Evolutionary conservation across 768 basidiomycete genomes (phyloP).

Genomic region (Tulasnella sp.): DNA sequence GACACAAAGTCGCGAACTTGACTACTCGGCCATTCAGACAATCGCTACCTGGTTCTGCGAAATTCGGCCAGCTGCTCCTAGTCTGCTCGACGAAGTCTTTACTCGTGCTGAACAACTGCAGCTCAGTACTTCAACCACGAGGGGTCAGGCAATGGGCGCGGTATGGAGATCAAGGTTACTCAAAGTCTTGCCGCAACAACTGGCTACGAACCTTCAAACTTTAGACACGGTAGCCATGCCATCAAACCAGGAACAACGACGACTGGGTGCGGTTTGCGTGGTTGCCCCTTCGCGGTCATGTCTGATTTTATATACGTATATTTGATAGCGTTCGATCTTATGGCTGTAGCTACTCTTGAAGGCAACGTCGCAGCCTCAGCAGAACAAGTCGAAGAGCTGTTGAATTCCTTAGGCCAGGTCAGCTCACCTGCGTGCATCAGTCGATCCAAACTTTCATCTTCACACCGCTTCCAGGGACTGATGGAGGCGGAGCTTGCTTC

Average conservation of each 20-base stretch:
- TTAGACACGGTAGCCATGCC: not conserved
- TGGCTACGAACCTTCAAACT: not conserved
- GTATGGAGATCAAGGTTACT: conserved; percentile 57
- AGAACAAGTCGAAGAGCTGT: not conserved
- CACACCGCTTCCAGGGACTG: not conserved
- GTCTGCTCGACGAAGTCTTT: conserved; percentile 39
- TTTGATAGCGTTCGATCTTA: conserved; percentile 15
- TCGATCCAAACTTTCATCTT: not conserved
- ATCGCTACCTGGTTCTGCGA: conserved; percentile 13
- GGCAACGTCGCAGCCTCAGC: not conserved
- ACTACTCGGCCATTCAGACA: conserved; percentile 24
- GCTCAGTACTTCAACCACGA: conserved; percentile 52
- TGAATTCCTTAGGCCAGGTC: not conserved
- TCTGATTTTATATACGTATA: not conserved
- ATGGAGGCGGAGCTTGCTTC: not conserved
- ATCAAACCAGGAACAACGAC: not conserved
- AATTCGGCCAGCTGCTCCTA: not conserved
- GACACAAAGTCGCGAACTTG: conserved; percentile 12
- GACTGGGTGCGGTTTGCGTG: not conserved
- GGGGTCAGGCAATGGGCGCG: conserved; percentile 67
- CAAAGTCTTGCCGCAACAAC: conserved; percentile 38
- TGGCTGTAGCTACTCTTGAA: conserved; percentile 1
- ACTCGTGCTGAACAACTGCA: conserved; percentile 46
- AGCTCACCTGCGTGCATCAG: not conserved
- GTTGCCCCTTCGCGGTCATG: not conserved